Base-by-base conservation (phyloP, 129 eudicot genomes). In the Escallonia herrerae region DNA sequence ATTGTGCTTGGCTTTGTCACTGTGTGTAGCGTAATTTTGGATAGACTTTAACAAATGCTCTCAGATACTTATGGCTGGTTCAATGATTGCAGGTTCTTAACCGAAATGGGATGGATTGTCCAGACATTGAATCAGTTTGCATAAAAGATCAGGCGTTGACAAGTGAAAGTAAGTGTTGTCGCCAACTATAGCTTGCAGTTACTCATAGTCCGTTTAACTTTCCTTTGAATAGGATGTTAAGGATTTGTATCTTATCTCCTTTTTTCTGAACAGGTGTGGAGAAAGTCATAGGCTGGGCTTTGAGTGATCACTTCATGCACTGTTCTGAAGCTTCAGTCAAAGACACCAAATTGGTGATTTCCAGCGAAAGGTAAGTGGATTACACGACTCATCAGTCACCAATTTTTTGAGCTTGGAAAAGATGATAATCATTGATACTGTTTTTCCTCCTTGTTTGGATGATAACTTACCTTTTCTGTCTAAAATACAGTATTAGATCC, bases 301-400 rank as follows among this genome's bases (percentile, higher is more conserved):
- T 87, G 61, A 85, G 86, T 70, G 95, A 91, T 85, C 97, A 85
- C 77, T 87, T 81, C 48, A 91, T 87, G 97, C 90, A 91, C 60
- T 58, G 40, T 65, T 73, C 82, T 39, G 95, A 91, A 73, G 68
- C 75, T 74, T 51, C 67, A 2, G 70, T 65, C 15, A 79, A 80
- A 65, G 95, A 83, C 68, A 61, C 86, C 33, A 91, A 87, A 75
- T 80, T 83, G 50, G 77, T 68, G 52, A 79, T 91, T 68, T 83
- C 95, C 47, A 78, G 76, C 33, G 96, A 91, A 83, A 91, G 96
- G 97, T 91, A 10, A 7, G 6, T 46, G 43, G 47, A 48, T 58
- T 22, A 9, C 43, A 12, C 51, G 43, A 64, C 12, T 59, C 40
- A 66, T 39, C 63, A 22, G 33, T 22, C 33, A 22, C 1, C 33